Evolutionary conservation across 2,329 filamentous ascomycete species (phyloP), one percentile per base, ranked within the genome.

Genomic region (Aspergillus sp.): DNA sequence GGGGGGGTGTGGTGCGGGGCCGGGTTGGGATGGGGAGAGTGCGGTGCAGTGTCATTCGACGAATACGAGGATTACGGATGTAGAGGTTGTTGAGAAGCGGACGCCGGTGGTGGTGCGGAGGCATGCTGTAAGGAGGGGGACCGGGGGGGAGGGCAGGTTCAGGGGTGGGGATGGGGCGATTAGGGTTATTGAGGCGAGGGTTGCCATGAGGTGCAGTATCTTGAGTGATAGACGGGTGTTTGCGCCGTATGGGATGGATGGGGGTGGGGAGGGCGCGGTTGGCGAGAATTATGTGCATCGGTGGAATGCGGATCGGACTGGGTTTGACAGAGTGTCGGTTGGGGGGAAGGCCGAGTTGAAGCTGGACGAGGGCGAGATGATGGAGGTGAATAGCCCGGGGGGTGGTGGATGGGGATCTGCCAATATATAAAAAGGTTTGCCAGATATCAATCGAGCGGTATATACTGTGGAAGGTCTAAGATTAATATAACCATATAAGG

Each of bases 21-120:
- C 86, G 0, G 80, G 80, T 13, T 93, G 89, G 89, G 80, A 88
- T 59, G 90, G 90, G 38, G 87, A 88, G 11, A 85, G 80, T 52
- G 89, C 89, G 15, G 89, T 93, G n/a, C 89, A 93, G 70, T 89
- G 85, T 2, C 89, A 93, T 74, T 92, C 93, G 88, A 93, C 90
- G 6, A 95, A 95, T 71, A 93, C 90, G 3, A 83, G 89, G 13
- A 93, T 93, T 68, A 93, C 90, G 0, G 90, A 93, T 68, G 81
- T 87, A 0, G 90, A 95, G 70, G 83, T 92, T 6, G 89, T 93
- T 62, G 90, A 93, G 76, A 81, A 88, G 26, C 78, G 90, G 8
- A 92, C 92, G 66, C 89, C 89, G 0, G 89, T 92, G 1, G 72
- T 95, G 1, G 75, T 95, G 34, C 80, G 87, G 5, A 83, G 89